phyloP scores from a whole-genome alignment of 805 yeast species.

The Candida orba region DNA sequence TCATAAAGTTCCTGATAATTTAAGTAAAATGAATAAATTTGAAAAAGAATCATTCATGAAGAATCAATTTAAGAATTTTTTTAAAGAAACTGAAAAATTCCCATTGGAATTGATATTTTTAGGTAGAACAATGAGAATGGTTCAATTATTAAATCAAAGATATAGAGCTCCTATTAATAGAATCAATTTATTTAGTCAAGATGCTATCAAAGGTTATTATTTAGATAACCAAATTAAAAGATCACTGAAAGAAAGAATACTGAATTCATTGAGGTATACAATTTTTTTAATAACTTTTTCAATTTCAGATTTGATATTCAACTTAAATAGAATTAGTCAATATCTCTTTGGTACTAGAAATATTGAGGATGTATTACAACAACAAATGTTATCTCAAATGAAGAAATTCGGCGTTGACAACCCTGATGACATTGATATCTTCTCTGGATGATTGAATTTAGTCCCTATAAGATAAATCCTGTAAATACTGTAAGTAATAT shows the following conservation, averaged over 20 bases:
- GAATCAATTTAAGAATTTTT: conserved; percentile 45
- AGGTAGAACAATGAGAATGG: conserved; percentile 65
- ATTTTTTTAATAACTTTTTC: conserved; percentile 16
- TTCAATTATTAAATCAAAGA: conserved; percentile 59
- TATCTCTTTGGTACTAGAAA: conserved; percentile 18
- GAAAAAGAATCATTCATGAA: conserved; percentile 36
- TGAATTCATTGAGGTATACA: conserved; percentile 15
- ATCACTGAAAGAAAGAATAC: conserved; percentile 1
- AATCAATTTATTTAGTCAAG: conserved; percentile 51
- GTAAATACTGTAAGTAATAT: not conserved
- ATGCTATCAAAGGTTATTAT: conserved; percentile 35
- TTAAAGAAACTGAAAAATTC: conserved; percentile 56
- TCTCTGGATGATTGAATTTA: conserved; percentile 10
- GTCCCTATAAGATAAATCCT: not conserved
- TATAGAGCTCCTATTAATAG: conserved; percentile 74
- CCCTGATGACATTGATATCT: conserved; percentile 17
- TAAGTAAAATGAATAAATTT: conserved; percentile 28
- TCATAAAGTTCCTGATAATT: conserved; percentile 22
- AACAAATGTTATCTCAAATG: conserved; percentile 16
- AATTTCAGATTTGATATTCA: conserved; percentile 16
- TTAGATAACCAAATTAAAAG: conserved; percentile 7
- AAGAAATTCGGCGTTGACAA: conserved; percentile 22
- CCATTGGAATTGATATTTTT: conserved; percentile 62
- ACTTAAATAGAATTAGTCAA: conserved; percentile 13
- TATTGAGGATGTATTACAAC: conserved; percentile 20